Conservation (phyloP, 768 basidiomycete species). For the Exidia glandulosa region DNA sequence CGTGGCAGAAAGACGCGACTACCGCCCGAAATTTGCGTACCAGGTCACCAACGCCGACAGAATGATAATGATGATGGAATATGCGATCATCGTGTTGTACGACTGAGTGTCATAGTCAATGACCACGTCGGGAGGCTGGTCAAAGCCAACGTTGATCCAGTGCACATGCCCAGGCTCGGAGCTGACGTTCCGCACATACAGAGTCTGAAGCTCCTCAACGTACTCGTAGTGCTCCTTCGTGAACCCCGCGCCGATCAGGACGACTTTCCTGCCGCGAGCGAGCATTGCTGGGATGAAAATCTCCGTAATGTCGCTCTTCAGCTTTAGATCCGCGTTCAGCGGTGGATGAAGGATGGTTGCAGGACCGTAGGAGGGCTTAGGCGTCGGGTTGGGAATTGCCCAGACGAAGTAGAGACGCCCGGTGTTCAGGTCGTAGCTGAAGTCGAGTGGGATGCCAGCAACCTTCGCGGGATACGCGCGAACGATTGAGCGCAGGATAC, state of each 20-base stretch:
- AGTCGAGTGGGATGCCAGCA: constrained; percentile 67
- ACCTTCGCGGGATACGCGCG: constrained; percentile 88
- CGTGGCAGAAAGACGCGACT: no score
- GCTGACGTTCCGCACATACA: constrained; percentile 46
- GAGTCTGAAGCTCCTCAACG: constrained; percentile 59
- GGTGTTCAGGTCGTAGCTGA: constrained; percentile 69
- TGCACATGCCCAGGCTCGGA: constrained; percentile 36
- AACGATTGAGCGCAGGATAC: constrained; percentile 69
- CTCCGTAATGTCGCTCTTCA: constrained; percentile 57
- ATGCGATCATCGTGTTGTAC: neutral
- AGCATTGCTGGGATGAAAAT: constrained; percentile 63
- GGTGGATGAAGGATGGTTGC: constrained; percentile 28
- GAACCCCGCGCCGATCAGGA: constrained; percentile 42
- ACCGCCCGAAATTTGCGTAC: constrained; percentile 44
- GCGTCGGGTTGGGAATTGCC: constrained; percentile 28
- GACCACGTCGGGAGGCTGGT: constrained; percentile 36
- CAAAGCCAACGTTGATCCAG: constrained; percentile 41
- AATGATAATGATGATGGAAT: neutral
- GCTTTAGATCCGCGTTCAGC: constrained; percentile 24
- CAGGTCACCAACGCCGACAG: constrained; percentile 63
- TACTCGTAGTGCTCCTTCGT: constrained; percentile 42
- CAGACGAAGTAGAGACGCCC: constrained; percentile 59
- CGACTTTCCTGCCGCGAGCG: constrained; percentile 42
- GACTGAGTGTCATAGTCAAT: constrained; percentile 21
- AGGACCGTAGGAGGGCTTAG: constrained; percentile 7